Percentiles rank a stretch among this genome's conserved stretches.
phyloP scores from a whole-genome alignment of 148 eudicot genomes.

The Selenicereus undatus region DNA sequence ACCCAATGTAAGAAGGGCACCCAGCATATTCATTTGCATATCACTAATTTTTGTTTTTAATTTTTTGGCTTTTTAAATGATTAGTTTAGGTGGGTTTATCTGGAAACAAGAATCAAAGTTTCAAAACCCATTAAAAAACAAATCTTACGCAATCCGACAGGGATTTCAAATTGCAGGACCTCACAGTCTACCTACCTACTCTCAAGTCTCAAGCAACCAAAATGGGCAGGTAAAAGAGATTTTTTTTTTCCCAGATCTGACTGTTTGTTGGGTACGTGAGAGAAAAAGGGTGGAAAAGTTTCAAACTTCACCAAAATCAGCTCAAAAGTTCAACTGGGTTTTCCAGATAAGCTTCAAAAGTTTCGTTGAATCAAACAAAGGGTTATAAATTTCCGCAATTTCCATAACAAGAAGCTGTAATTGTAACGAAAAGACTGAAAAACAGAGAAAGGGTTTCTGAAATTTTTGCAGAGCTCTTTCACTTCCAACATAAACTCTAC shows the following conservation, averaged over 20 bases:
- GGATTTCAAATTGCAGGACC: not conserved
- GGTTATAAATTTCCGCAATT: not conserved
- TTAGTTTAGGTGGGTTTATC: not conserved
- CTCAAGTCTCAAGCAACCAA: not conserved
- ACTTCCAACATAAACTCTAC: constrained; percentile 7
- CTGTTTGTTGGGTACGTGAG: not conserved
- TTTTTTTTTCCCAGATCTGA: not conserved
- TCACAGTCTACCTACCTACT: not conserved
- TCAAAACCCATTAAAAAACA: not conserved
- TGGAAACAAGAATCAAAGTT: not conserved
- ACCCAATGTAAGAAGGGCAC: not conserved
- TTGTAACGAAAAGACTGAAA: not conserved
- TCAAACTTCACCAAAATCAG: constrained; percentile 7
- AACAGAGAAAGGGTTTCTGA: not conserved
- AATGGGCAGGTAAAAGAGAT: not conserved
- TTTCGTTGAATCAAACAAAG: not conserved
- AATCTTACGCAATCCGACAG: not conserved
- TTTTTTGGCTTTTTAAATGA: not conserved
- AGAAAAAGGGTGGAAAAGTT: not conserved
- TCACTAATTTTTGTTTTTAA: not conserved
- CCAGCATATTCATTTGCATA: constrained; percentile 7
- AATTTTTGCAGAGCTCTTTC: not conserved
- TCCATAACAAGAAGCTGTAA: not conserved
- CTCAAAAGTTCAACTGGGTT: constrained; percentile 3
- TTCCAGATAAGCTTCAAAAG: not conserved